A percentile compares a stretch with the other conserved stretches of the same genome.
Evolutionary conservation across 192 early-diverging fungal genomes (phyloP).

Genomic region (Backusella psychrophila): DNA sequence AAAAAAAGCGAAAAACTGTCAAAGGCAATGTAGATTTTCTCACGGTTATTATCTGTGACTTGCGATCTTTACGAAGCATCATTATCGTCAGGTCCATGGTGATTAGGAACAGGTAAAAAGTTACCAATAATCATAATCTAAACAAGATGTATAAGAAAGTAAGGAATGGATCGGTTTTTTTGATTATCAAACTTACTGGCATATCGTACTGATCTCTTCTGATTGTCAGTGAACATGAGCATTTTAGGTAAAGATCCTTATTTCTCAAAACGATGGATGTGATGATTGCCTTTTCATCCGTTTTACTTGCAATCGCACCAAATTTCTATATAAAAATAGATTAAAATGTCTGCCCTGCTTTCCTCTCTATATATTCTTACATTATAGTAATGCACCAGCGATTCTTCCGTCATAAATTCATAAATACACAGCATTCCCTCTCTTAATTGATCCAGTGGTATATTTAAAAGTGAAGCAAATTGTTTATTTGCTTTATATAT

Average conservation of each 20-base stretch:
- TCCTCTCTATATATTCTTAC: background rate
- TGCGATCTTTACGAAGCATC: background rate
- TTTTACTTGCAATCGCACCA: background rate
- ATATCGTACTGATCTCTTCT: background rate
- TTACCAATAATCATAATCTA: slow-evolving; percentile 4
- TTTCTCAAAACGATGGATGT: background rate
- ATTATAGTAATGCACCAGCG: background rate
- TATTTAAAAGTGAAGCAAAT: slow-evolving; percentile 3
- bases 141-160: background rate
- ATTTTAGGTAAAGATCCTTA: background rate
- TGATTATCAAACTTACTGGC: background rate
- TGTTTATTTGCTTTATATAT: background rate
- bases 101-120: background rate
- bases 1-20: background rate
- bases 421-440: background rate
- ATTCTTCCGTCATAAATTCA: background rate
- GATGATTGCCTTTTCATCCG: background rate
- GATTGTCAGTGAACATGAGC: background rate
- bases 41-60: slow-evolving; percentile 4
- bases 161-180: background rate
- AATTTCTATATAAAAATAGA: background rate
- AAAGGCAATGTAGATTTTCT: background rate
- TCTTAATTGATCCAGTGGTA: background rate
- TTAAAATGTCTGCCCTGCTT: background rate
- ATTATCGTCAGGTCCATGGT: background rate